A percentile compares a stretch with the other conserved stretches of the same genome.
Conservation (phyloP, 164 flowering plant species). For the Berberis thunbergii region DNA sequence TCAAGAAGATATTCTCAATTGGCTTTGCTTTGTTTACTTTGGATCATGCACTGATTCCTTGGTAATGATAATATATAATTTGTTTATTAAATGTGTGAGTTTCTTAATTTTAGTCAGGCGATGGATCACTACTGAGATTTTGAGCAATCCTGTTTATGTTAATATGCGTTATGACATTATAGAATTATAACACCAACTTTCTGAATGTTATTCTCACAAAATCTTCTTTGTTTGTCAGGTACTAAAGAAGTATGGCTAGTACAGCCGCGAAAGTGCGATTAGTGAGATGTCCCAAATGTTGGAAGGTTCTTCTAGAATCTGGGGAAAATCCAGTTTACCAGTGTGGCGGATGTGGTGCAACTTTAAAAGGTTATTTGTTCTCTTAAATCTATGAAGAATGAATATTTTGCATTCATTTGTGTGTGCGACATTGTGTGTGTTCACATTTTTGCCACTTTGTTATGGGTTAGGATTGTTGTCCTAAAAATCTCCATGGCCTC, state of each 20-base stretch:
- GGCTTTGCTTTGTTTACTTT: not conserved
- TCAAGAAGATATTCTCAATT: too few species aligned
- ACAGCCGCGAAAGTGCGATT: constrained; percentile 31
- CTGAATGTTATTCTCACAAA: not conserved
- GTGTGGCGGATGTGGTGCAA: constrained; percentile 68
- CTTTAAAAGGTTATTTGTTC: constrained; percentile 52
- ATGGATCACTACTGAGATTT: not conserved
- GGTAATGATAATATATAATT: too few species aligned
- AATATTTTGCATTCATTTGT: not conserved
- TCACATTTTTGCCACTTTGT: too few species aligned
- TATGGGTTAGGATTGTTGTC: too few species aligned
- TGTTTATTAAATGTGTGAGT: too few species aligned
- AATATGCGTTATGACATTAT: constrained; percentile 21
- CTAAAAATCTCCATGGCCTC: too few species aligned
- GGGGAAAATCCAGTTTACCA: constrained; percentile 43
- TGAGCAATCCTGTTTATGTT: not conserved
- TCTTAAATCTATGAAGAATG: not conserved
- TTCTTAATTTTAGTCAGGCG: too few species aligned
- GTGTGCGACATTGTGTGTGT: too few species aligned
- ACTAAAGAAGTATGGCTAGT: constrained; percentile 25
- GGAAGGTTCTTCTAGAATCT: constrained; percentile 43
- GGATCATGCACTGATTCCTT: too few species aligned
- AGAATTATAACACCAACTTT: not conserved
- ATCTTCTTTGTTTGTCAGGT: not conserved
- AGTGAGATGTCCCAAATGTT: constrained; percentile 73